Base-by-base conservation (phyloP, 257 asterid species). In the Fraxinus excelsior region DNA sequence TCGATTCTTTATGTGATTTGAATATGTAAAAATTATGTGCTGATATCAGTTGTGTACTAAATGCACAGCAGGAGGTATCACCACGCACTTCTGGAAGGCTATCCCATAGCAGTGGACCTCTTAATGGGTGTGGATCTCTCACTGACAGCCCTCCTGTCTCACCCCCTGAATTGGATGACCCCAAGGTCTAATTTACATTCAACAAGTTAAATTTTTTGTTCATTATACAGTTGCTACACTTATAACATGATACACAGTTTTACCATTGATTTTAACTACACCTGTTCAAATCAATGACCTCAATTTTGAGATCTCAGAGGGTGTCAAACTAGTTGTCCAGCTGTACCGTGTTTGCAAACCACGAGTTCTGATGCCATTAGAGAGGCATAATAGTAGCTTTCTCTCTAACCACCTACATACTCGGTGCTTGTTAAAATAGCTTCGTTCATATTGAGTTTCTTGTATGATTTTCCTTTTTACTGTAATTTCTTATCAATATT, bases 71-170 rank as follows among this genome's bases (percentile, higher is more conserved):
- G 90, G 99, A 96, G 42, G 97, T 90, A 76, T 96, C 99, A 77
- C 99, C 99, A 1, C 94, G 98, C 73, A 93, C 98, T 79, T 96
- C 98, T 28, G 99, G 99, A 46, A 82, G 99, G 78, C 87, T 96
- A 44, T 93, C 99, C 1, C 99, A 96, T 86, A 96, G 99, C 86
- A 96, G 99, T 76, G 99, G 99, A 68, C 96, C 97, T 80, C 91
- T 87, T 60, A 91, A 85, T 73, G 97, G 95, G 69, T 80, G 90
- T 72, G 89, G 94, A 70, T 82, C 98, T 75, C 92, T 96, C 77
- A 88, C 97, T 42, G 98, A 96, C 87, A 96, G 98, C 83, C 96
- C 99, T 34, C 98, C 99, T 31, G 94, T 88, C 29, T 96, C 99
- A 31, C 98, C 98, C 69, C 86, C 95, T 37, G 95, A 92, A 80